Conservation (phyloP, 495 filamentous ascomycete species). For the Thozetella sp. region DNA sequence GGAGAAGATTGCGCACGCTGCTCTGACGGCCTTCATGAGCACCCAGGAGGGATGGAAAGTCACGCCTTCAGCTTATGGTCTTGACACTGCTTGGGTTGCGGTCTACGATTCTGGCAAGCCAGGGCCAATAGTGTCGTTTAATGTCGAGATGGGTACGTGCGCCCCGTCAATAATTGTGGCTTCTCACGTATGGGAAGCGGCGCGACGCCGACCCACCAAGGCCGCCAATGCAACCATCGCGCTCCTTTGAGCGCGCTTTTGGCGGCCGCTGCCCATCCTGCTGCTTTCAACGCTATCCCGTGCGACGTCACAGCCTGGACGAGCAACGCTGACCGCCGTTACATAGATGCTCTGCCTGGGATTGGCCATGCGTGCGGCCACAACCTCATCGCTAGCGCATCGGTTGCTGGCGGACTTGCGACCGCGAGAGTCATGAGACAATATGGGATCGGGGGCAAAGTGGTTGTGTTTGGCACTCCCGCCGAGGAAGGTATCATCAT, state of each 20-base stretch:
- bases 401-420: constrained; percentile 61
- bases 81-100: constrained; percentile 60
- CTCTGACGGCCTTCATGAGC: constrained; percentile 57
- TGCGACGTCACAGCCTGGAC: too few relatives aligned
- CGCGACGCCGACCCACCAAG: too few relatives aligned
- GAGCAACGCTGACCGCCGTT: neutral
- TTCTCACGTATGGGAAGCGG: too few relatives aligned
- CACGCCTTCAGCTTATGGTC: constrained; percentile 52
- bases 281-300: too few relatives aligned
- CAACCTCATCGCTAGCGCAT: constrained; percentile 68
- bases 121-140: constrained; percentile 56
- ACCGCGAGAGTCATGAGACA: constrained; percentile 48
- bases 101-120: constrained; percentile 46
- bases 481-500: constrained; percentile 64
- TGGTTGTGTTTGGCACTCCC: constrained; percentile 68
- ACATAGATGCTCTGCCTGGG: constrained; percentile 52
- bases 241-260: too few relatives aligned
- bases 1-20: constrained; percentile 59
- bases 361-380: constrained; percentile 73
- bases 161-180: too few relatives aligned
- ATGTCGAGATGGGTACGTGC: constrained; percentile 55
- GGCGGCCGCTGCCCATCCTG: too few relatives aligned
- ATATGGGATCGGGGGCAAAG: constrained; percentile 53
- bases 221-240: too few relatives aligned
- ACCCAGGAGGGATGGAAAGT: constrained; percentile 54